Evolutionary conservation across 495 filamentous ascomycete genomes (phyloP), one percentile per base, ranked within the genome.

Genomic region (Jackrogersella multiformis): DNA sequence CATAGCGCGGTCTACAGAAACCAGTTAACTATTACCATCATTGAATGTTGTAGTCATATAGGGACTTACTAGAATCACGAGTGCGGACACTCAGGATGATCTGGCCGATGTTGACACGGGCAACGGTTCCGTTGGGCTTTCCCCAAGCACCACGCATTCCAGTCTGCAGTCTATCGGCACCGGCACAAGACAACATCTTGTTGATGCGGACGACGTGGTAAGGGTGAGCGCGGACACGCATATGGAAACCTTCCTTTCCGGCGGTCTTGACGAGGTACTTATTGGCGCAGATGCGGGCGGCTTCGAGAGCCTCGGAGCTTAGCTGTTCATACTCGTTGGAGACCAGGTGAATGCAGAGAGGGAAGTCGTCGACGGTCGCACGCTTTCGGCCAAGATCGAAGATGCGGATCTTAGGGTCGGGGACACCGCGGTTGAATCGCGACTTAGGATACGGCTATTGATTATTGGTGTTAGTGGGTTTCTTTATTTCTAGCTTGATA

Each of bases 121-220:
- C 95, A 73, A 99, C 95, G 70, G 87, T 88, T 77, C 94, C 95
- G 85, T 97, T 93, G 81, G 95, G 94, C 89, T 99, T 99, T 79
- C 95, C 95, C 88, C 92, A 99, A 69, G 95, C 95, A 88, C 95
- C 95, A 89, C 95, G 95, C 95, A 99, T 99, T 83, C 95, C 95
- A 67, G 95, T 98, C 82, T 99, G 95, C 77, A 99, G 88, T 87
- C 95, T 89, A 97, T 99, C 95, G 88, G 95, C 95, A 84, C 95
- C 95, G 74, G 95, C 95, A 81, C 95, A 98, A 69, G 94, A 97
- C 90, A 99, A 92, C 95, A 99, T 98, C 88, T 99, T 99, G 92
- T 99, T 99, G 92, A 99, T 99, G 82, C 95, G 95, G 86, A 97
- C 88, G 82, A 98, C 94, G 85, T 99, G 95, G 93, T 91, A 97